These are phyloP conservation scores for Erodium trifolium DNA, from an alignment of 441 rosid genomes.

Conservation along the genomic window DNA sequence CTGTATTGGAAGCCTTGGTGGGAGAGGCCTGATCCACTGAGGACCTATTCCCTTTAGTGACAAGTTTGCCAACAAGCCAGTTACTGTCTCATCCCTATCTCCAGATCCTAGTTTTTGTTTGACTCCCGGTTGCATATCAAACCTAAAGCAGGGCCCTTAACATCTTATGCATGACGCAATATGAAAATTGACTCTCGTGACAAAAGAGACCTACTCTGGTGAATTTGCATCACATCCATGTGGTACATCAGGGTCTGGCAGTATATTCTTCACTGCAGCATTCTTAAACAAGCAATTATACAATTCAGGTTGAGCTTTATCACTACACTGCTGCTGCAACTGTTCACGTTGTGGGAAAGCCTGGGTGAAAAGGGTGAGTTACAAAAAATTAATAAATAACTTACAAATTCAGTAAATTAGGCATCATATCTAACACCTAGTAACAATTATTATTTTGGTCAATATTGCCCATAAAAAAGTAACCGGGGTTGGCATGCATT, in stretches of 20 bases:
- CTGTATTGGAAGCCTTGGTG: conserved; percentile 69
- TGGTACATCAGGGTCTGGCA: conserved; percentile 83
- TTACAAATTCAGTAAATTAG: neutral
- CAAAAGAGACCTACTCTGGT: conserved; percentile 52
- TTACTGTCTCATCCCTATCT: conserved; percentile 65
- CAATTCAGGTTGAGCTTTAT: conserved; percentile 41
- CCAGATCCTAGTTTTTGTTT: conserved; percentile 80
- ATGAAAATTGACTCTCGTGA: conserved; percentile 13
- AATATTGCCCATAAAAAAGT: neutral
- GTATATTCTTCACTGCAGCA: conserved; percentile 41
- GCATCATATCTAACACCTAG: neutral
- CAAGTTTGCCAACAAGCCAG: conserved; percentile 44
- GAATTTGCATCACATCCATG: conserved; percentile 61
- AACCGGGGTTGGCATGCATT: neutral
- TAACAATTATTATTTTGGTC: neutral
- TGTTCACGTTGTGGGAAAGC: conserved; percentile 60
- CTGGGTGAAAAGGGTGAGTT: conserved; percentile 31
- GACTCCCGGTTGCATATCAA: conserved; percentile 69
- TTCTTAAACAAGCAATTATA: conserved; percentile 35
- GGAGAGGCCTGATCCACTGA: conserved; percentile 71
- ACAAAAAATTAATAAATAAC: neutral
- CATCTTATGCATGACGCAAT: conserved; percentile 17
- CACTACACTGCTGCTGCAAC: conserved; percentile 58
- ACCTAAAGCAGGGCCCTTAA: conserved; percentile 36
- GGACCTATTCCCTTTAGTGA: conserved; percentile 55